phyloP scores from a whole-genome alignment of 1,284 basidiomycete species.

The Moniliophthora roreri region DNA sequence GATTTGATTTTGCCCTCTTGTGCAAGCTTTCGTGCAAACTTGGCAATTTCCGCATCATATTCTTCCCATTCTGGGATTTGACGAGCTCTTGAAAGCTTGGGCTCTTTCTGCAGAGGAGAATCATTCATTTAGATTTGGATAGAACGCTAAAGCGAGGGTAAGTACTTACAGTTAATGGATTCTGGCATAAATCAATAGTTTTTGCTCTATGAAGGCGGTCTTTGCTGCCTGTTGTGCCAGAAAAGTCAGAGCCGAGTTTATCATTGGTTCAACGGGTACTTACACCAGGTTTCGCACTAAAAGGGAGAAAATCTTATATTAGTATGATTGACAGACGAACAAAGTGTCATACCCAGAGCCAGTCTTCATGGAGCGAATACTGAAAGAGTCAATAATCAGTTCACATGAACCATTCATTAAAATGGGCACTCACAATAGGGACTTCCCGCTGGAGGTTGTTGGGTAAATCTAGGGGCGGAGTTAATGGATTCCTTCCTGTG shows the following conservation, averaged over 20 bases:
- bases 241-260: not conserved
- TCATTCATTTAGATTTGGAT: not conserved
- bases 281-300: constrained; percentile 88
- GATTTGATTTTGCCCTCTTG: constrained; percentile 66
- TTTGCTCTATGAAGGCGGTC: constrained; percentile 79
- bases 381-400: constrained; percentile 27
- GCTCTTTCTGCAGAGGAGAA: constrained; percentile 75
- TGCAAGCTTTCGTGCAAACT: constrained; percentile 68
- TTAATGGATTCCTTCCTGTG: constrained; percentile 3
- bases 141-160: not conserved
- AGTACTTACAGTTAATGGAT: constrained; percentile 78
- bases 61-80: constrained; percentile 97
- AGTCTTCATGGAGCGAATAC: constrained; percentile 87
- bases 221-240: constrained; percentile 59
- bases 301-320: constrained; percentile 3
- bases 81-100: constrained; percentile 89
- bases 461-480: constrained; percentile 67
- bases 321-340: constrained; percentile 3
- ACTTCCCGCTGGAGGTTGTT: constrained; percentile 89
- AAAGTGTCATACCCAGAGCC: constrained; percentile 76
- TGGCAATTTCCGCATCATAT: constrained; percentile 82
- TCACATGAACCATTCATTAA: not conserved
- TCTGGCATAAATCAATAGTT: constrained; percentile 92
- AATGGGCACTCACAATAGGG: constrained; percentile 69
- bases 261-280: constrained; percentile 28